Conservation (phyloP, 345 rosid genomes). For the Geranium brycei region DNA sequence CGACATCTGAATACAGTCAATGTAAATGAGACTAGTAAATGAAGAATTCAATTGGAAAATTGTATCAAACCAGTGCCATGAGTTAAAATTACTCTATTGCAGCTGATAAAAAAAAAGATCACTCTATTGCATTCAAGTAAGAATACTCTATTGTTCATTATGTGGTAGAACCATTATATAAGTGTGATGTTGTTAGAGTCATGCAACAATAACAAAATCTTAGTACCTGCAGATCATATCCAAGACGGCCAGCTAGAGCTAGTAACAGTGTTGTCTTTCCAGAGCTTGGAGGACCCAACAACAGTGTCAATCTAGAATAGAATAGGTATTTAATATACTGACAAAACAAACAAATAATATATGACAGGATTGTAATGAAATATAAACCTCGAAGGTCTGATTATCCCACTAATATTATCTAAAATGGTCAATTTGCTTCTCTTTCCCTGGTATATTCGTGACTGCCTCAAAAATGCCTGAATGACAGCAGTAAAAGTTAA, state of each 20-base stretch:
- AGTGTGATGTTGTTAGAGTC: background rate
- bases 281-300: conserved; percentile 96
- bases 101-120: too few species aligned
- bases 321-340: background rate
- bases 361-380: background rate
- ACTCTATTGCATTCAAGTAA: background rate
- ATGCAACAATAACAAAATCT: background rate
- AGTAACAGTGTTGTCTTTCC: conserved; percentile 87
- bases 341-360: too few species aligned
- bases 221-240: conserved; percentile 53
- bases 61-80: background rate
- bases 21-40: conserved; percentile 9
- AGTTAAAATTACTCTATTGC: background rate
- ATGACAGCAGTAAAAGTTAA: conserved; percentile 1
- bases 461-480: conserved; percentile 61
- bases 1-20: conserved; percentile 36
- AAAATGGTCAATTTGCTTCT: conserved; percentile 76
- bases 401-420: conserved; percentile 59
- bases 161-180: too few species aligned
- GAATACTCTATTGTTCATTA: too few species aligned
- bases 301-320: conserved; percentile 57
- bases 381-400: conserved; percentile 79
- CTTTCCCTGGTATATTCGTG: conserved; percentile 38
- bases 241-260: conserved; percentile 92
- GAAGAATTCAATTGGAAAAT: background rate